Percentiles rank a stretch among this genome's conserved stretches.
phyloP scores from a whole-genome alignment of 2,329 filamentous ascomycete species.

The Macrophomina tecta region DNA sequence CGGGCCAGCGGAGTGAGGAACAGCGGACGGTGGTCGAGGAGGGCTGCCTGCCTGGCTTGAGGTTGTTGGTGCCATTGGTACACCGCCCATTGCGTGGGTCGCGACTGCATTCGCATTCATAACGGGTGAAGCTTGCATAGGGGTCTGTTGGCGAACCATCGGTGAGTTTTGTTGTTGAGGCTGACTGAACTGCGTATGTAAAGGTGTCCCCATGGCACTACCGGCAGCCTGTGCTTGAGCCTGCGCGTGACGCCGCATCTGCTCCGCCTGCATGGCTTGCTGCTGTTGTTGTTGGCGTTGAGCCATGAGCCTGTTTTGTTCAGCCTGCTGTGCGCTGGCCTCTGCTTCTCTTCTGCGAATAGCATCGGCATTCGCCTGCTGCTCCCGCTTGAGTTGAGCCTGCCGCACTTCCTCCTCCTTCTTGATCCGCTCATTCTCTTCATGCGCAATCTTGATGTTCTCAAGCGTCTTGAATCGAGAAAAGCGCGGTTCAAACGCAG shows the following conservation, averaged over 20 bases:
- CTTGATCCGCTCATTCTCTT: slow-evolving; percentile 67
- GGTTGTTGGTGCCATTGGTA: slow-evolving; percentile 50
- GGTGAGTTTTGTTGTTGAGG: slow-evolving; percentile 70
- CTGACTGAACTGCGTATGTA: slow-evolving; percentile 54
- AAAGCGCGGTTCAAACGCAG: slow-evolving; percentile 84
- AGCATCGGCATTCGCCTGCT: slow-evolving; percentile 28
- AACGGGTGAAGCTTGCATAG: slow-evolving; percentile 54
- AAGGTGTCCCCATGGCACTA: slow-evolving; percentile 30
- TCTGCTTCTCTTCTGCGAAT: slow-evolving; percentile 30
- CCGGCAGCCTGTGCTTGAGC: slow-evolving; percentile 38
- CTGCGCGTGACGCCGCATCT: slow-evolving; percentile 36
- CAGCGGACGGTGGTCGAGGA: slow-evolving; percentile 44
- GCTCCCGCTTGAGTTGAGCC: slow-evolving; percentile 37
- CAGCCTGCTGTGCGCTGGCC: slow-evolving; percentile 29
- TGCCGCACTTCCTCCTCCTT: slow-evolving; percentile 63
- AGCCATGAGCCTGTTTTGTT: slow-evolving; percentile 32
- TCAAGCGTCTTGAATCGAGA: slow-evolving; percentile 91
- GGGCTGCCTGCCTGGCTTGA: slow-evolving; percentile 48
- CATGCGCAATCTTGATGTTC: slow-evolving; percentile 78
- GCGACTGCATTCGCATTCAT: slow-evolving; percentile 38
- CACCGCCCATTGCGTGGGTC: slow-evolving; percentile 49
- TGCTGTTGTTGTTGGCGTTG: slow-evolving; percentile 32
- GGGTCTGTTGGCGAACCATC: slow-evolving; percentile 53
- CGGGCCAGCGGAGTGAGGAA: slow-evolving; percentile 41
- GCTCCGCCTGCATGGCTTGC: slow-evolving; percentile 25